Percentiles rank a stretch among this genome's conserved stretches.
These are phyloP conservation scores for Hyparrhenia diplandra DNA, from an alignment of 176 grass and related monocot genomes.

Conservation along the genomic window DNA sequence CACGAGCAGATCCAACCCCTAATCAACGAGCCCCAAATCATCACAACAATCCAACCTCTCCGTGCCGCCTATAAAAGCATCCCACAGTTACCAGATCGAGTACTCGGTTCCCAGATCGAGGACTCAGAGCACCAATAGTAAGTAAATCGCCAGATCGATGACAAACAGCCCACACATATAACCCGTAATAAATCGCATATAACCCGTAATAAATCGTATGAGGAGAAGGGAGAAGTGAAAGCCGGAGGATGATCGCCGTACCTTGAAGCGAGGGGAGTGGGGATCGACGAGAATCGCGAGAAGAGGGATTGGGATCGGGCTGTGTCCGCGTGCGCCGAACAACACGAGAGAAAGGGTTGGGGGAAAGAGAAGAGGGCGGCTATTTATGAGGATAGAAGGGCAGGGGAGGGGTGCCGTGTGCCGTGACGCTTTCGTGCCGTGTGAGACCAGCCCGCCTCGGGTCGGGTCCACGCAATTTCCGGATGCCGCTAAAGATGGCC, in stretches of 20 bases:
- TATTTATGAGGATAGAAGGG: slow-evolving; percentile 13
- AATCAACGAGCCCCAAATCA: neutral
- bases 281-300: neutral
- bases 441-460: neutral
- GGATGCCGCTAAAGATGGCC: too few relatives aligned
- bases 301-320: neutral
- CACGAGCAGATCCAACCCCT: neutral
- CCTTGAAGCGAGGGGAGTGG: slow-evolving; percentile 13
- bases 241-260: neutral
- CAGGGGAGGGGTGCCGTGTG: neutral
- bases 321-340: neutral
- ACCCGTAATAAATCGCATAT: too few relatives aligned
- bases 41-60: neutral
- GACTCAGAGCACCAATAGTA: neutral
- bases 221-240: neutral
- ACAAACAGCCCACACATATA: neutral
- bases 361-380: neutral
- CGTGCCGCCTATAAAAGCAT: neutral
- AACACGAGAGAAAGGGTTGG: neutral
- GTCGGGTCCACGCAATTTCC: neutral
- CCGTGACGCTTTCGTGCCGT: slow-evolving; percentile 34
- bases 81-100: neutral
- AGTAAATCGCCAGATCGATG: neutral
- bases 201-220: neutral
- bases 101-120: too few relatives aligned